Evolutionary conservation across 306 rosid species (phyloP).

Genomic region (Phaseolus lunatus): DNA sequence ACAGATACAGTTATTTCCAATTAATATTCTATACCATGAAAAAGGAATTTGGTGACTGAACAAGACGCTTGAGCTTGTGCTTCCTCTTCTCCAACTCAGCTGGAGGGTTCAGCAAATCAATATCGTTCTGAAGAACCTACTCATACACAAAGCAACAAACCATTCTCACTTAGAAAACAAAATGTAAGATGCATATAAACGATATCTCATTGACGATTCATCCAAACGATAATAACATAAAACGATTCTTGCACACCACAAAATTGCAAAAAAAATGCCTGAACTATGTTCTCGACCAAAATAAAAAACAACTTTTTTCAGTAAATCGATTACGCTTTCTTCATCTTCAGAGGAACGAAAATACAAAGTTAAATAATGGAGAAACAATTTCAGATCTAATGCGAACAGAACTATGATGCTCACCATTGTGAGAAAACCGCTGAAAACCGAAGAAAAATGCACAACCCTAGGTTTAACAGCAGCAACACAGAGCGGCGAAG

Average conservation of each 20-base stretch:
- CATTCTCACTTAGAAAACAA: neutral
- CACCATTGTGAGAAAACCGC: constrained; percentile 6
- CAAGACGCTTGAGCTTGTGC: constrained; percentile 64
- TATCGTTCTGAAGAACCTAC: constrained; percentile 62
- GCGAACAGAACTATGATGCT: neutral
- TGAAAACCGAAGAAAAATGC: neutral
- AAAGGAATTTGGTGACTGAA: constrained; percentile 61
- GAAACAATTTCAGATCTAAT: neutral
- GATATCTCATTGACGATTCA: neutral
- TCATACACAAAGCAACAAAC: neutral
- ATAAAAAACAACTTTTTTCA: no score
- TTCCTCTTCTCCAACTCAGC: constrained; percentile 59
- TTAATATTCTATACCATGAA: constrained; percentile 51
- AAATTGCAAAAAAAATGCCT: no score
- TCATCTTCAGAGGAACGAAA: neutral
- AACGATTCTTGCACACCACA: neutral
- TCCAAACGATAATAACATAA: neutral
- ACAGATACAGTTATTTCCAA: neutral
- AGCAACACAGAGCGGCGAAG: neutral
- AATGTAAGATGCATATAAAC: neutral
- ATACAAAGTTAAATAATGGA: neutral
- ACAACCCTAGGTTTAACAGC: constrained; percentile 13
- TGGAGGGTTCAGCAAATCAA: constrained; percentile 62
- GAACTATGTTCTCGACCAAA: neutral
- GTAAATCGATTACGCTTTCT: neutral